A percentile compares a stretch with the other conserved stretches of the same genome.
Evolutionary conservation across 192 early-diverging fungal species (phyloP).

Genomic region (Coemansia sp.): DNA sequence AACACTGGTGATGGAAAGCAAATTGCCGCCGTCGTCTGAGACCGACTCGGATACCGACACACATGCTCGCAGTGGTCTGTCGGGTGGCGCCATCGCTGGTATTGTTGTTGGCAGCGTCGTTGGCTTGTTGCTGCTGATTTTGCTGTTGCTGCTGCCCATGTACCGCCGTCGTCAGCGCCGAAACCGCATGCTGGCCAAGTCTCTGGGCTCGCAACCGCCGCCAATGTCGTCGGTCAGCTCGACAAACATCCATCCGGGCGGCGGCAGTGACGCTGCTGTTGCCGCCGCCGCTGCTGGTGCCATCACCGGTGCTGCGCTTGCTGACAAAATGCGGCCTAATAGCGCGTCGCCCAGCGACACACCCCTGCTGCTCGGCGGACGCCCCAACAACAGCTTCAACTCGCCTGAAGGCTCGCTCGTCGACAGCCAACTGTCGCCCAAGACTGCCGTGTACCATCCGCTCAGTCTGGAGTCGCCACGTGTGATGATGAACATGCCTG

Average conservation of each 20-base stretch:
- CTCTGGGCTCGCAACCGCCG: conserved; percentile 1
- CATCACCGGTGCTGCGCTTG: background rate
- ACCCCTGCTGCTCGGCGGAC: conserved; percentile 36
- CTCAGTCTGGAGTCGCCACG: conserved; percentile 46
- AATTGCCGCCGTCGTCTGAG: background rate
- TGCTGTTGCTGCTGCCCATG: conserved; percentile 33
- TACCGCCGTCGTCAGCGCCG: conserved; percentile 37
- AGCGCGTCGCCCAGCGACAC: conserved; percentile 36
- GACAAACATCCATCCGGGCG: background rate
- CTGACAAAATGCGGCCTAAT: conserved; percentile 19
- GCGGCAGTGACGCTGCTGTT: conserved; percentile 13
- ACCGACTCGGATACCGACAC: background rate
- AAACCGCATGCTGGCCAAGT: conserved; percentile 26
- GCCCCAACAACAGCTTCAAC: conserved; percentile 42
- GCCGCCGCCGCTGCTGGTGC: conserved; percentile 7
- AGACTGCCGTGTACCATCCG: conserved; percentile 27
- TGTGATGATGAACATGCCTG: conserved; percentile 43
- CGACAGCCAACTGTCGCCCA: conserved; percentile 20
- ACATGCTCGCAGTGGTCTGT: conserved; percentile 25
- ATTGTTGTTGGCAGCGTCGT: conserved; percentile 38
- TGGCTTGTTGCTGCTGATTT: conserved; percentile 30
- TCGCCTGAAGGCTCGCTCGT: conserved; percentile 34
- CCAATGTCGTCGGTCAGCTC: background rate
- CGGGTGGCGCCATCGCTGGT: conserved; percentile 43
- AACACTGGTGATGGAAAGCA: background rate